Evolutionary conservation across 495 filamentous ascomycete species (phyloP).

Genomic region (Hypoxylon subgilvum): DNA sequence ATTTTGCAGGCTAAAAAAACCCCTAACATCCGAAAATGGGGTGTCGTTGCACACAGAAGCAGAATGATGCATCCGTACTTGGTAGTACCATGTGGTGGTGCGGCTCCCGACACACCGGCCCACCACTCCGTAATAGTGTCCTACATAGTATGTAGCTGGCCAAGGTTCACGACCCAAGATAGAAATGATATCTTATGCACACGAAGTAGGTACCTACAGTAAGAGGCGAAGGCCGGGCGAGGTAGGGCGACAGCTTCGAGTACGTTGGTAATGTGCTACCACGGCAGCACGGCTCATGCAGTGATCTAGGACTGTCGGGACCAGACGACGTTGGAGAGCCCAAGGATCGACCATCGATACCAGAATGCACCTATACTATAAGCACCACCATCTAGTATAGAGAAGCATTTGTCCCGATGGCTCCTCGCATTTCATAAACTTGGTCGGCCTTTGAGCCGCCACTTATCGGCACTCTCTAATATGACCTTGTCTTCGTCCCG

Average conservation of each 20-base stretch:
- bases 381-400: too few species aligned
- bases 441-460: conserved; percentile 57
- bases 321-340: too few species aligned
- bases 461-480: conserved; percentile 56
- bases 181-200: too few species aligned
- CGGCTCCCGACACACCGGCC: conserved; percentile 25
- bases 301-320: background rate
- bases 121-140: conserved; percentile 14
- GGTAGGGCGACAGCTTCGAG: conserved; percentile 11
- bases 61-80: background rate
- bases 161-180: too few species aligned
- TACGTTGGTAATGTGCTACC: background rate
- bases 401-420: background rate
- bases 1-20: background rate
- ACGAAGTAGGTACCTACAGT: background rate
- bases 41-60: conserved; percentile 1
- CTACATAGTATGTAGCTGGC: too few species aligned
- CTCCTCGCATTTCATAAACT: conserved; percentile 44
- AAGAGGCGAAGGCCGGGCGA: background rate
- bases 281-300: background rate
- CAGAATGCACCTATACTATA: too few species aligned
- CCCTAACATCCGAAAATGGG: background rate
- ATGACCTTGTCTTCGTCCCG: conserved; percentile 67
- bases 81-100: background rate
- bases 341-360: too few species aligned